These are phyloP conservation scores for Phytophthora quininea DNA, from an alignment of 352 stramenopile species.

Conservation along the genomic window DNA sequence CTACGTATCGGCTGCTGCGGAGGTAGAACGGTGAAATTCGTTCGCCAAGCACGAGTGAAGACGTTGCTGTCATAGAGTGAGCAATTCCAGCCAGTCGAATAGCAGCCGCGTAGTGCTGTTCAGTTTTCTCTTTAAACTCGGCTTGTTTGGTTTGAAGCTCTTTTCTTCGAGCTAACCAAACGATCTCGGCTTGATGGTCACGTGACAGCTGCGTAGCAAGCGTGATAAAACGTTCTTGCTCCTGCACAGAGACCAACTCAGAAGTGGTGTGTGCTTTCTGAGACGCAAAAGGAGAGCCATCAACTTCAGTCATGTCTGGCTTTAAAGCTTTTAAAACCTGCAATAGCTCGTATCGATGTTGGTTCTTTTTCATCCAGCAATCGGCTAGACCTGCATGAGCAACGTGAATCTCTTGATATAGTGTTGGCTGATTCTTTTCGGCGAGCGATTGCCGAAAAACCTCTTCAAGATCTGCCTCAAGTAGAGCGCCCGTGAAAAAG, in stretches of 20 bases:
- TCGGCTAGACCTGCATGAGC: constrained; percentile 17
- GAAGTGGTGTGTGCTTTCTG: background rate
- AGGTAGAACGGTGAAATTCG: constrained; percentile 32
- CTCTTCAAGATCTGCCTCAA: constrained; percentile 11
- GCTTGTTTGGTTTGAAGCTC: constrained; percentile 9
- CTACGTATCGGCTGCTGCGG: constrained; percentile 37
- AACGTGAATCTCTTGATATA: constrained; percentile 25
- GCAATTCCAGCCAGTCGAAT: constrained; percentile 20
- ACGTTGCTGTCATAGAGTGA: constrained; percentile 26
- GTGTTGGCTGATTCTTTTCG: constrained; percentile 3
- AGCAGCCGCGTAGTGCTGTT: constrained; percentile 3
- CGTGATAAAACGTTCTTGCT: constrained; percentile 22
- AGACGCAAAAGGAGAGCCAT: constrained; percentile 26
- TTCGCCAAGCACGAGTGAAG: constrained; percentile 12
- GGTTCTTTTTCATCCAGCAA: constrained; percentile 18
- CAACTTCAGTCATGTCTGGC: background rate
- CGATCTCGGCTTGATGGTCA: constrained; percentile 24
- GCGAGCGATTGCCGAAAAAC: constrained; percentile 10
- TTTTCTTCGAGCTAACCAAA: constrained; percentile 10
- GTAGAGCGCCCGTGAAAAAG: constrained; percentile 28
- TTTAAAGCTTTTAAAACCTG: constrained; percentile 15
- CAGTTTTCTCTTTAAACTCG: background rate
- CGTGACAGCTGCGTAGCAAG: constrained; percentile 16
- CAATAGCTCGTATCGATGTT: constrained; percentile 11
- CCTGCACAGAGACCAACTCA: constrained; percentile 16